These are phyloP conservation scores for Suhomyces bribrorum DNA, from an alignment of 1,139 yeast species.

Conservation along the genomic window DNA sequence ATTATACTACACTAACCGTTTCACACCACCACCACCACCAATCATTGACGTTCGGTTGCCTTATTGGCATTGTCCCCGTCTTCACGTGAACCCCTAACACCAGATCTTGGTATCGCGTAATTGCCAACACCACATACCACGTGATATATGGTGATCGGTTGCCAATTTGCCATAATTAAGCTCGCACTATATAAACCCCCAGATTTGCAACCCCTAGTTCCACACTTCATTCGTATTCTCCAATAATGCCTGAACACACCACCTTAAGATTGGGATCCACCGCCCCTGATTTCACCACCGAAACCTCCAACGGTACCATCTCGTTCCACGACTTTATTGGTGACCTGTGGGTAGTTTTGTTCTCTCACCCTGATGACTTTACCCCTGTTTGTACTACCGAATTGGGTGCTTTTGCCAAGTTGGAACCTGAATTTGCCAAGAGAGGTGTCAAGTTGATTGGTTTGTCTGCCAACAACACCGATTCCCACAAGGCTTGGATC, in stretches of 20 bases:
- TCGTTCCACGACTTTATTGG: slow-evolving; percentile 83
- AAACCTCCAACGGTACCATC: slow-evolving; percentile 74
- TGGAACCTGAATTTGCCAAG: slow-evolving; percentile 79
- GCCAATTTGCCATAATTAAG: slow-evolving; percentile 2
- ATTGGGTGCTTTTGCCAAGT: slow-evolving; percentile 84
- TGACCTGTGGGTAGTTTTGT: slow-evolving; percentile 78
- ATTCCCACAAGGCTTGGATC: slow-evolving; percentile 79
- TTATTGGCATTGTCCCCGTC: not conserved
- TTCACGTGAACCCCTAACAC: not conserved
- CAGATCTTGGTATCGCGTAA: not conserved
- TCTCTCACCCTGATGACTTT: slow-evolving; percentile 93
- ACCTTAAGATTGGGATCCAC: slow-evolving; percentile 47
- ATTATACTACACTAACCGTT: no score
- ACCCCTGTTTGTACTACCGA: slow-evolving; percentile 96
- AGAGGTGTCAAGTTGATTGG: slow-evolving; percentile 86
- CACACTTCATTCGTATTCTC: slow-evolving; percentile 3
- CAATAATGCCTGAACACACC: slow-evolving; percentile 9
- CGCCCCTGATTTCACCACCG: slow-evolving; percentile 84
- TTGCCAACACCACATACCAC: slow-evolving; percentile 11
- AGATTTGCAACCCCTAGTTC: slow-evolving; percentile 1
- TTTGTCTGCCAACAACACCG: slow-evolving; percentile 76
- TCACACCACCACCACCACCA: no score
- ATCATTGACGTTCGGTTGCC: not conserved
- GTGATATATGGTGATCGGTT: slow-evolving; percentile 11
- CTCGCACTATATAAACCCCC: slow-evolving; percentile 8